Evolutionary conservation across 2,329 filamentous ascomycete species (phyloP).

Genomic region (Claviceps citrina): DNA sequence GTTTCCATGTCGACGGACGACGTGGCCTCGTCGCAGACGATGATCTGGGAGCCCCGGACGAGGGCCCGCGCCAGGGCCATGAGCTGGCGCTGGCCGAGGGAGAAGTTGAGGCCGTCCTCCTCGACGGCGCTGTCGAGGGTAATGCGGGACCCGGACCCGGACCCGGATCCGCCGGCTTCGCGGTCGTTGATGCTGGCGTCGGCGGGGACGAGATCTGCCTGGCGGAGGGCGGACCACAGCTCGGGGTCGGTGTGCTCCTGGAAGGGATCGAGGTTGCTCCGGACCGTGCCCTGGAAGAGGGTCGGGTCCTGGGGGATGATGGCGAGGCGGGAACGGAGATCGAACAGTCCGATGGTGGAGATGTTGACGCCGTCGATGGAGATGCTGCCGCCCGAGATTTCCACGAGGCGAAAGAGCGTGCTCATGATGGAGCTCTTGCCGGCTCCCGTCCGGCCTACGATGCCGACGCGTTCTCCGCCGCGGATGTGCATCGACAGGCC

Average conservation of each 20-base stretch:
- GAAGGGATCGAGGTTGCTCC: conserved; percentile 70
- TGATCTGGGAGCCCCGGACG: conserved; percentile 76
- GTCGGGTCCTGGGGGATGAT: conserved; percentile 81
- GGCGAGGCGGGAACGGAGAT: conserved; percentile 58
- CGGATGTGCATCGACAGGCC: conserved; percentile 56
- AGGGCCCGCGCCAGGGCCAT: conserved; percentile 88
- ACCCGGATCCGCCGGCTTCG: conserved; percentile 19
- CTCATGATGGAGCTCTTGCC: conserved; percentile 77
- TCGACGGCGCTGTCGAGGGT: conserved; percentile 76
- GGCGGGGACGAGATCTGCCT: conserved; percentile 53
- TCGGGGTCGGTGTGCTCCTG: conserved; percentile 61
- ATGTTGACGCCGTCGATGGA: conserved; percentile 55
- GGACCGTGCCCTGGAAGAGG: conserved; percentile 65
- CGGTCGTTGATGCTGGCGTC: conserved; percentile 59
- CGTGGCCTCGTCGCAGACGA: conserved; percentile 93
- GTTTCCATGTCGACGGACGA: conserved; percentile 90
- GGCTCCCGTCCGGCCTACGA: conserved; percentile 68
- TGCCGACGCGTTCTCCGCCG: conserved; percentile 65
- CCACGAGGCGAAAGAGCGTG: conserved; percentile 62
- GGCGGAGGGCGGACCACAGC: conserved; percentile 62
- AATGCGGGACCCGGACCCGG: conserved; percentile 40
- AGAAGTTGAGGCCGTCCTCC: conserved; percentile 93
- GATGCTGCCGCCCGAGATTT: conserved; percentile 47
- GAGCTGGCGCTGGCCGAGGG: conserved; percentile 82
- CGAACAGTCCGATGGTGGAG: conserved; percentile 55